phyloP scores from a whole-genome alignment of 495 filamentous ascomycete species.

The Pseudomonodictys pantanalensis region DNA sequence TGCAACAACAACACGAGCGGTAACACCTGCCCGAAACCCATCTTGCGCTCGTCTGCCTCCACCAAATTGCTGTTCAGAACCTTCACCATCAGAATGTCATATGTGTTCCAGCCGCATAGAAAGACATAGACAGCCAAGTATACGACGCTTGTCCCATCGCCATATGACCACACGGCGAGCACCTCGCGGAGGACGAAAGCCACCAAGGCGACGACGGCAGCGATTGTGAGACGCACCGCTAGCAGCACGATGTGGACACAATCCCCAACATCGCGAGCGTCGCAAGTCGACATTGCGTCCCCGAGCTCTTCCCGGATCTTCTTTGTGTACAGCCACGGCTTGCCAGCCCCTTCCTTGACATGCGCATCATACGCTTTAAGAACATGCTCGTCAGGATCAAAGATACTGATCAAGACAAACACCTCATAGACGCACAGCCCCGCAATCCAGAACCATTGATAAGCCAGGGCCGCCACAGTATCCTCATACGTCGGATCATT shows the following conservation, averaged over 20 bases:
- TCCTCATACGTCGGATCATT: neutral
- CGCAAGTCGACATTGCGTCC: neutral
- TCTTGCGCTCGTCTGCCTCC: neutral
- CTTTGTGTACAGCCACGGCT: neutral
- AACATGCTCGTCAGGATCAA: neutral
- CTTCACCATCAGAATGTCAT: neutral
- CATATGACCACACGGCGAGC: neutral
- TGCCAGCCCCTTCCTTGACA: neutral
- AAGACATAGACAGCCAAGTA: neutral
- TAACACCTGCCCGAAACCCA: neutral
- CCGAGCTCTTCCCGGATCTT: neutral
- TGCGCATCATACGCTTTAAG: neutral
- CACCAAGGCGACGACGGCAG: too few species aligned
- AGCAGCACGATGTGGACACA: neutral
- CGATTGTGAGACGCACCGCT: too few species aligned
- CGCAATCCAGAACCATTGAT: neutral
- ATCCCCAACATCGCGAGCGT: too few species aligned
- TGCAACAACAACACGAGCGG: neutral
- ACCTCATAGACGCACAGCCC: neutral
- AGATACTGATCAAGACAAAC: neutral
- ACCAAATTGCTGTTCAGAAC: neutral
- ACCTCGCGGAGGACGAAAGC: neutral
- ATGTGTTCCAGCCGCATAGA: neutral
- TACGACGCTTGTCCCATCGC: neutral
- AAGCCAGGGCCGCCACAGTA: too few species aligned